A percentile compares a stretch with the other conserved stretches of the same genome.
phyloP scores from a whole-genome alignment of 495 filamentous ascomycete genomes.

The Symbiotaphrina buchneri region DNA sequence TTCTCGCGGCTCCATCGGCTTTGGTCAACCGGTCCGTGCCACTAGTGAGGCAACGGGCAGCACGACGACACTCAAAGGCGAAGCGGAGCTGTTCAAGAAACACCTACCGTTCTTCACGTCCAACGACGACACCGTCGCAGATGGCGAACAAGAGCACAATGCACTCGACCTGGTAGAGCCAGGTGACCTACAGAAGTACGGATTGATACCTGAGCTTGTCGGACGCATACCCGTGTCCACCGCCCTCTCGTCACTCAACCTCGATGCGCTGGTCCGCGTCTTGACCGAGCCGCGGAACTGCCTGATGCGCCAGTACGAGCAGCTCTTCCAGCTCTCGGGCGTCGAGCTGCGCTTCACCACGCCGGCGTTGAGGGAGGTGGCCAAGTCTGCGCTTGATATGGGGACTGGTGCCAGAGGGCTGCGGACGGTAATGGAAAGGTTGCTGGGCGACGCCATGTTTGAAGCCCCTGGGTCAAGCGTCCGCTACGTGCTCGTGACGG shows the following conservation, averaged over 20 bases:
- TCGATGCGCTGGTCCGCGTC: constrained; percentile 58
- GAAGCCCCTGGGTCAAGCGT: constrained; percentile 56
- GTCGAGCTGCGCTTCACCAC: constrained; percentile 71
- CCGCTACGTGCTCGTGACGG: constrained; percentile 55
- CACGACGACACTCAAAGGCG: constrained; percentile 10
- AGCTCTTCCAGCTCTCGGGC: constrained; percentile 62
- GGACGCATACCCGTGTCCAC: constrained; percentile 78
- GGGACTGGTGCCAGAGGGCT: constrained; percentile 76
- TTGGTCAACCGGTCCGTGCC: constrained; percentile 56
- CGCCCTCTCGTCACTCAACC: constrained; percentile 60
- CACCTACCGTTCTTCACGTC: constrained; percentile 43
- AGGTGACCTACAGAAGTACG: constrained; percentile 69
- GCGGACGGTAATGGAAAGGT: constrained; percentile 70
- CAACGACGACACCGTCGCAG: constrained; percentile 7
- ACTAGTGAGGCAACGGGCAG: constrained; percentile 18
- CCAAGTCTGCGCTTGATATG: constrained; percentile 45
- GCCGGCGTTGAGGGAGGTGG: constrained; percentile 54
- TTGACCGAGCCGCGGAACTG: constrained; percentile 83
- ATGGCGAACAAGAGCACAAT: constrained; percentile 16
- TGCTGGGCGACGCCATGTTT: constrained; percentile 80
- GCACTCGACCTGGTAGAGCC: constrained; percentile 69
- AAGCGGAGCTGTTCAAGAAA: constrained; percentile 38
- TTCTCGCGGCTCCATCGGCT: constrained; percentile 74
- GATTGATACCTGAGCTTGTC: constrained; percentile 86
- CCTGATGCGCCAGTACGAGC: constrained; percentile 63